A percentile compares a stretch with the other conserved stretches of the same genome.
Evolutionary conservation across 169 alveolate genomes (phyloP).

Genomic region (Cryptosporidium meleagridis): DNA sequence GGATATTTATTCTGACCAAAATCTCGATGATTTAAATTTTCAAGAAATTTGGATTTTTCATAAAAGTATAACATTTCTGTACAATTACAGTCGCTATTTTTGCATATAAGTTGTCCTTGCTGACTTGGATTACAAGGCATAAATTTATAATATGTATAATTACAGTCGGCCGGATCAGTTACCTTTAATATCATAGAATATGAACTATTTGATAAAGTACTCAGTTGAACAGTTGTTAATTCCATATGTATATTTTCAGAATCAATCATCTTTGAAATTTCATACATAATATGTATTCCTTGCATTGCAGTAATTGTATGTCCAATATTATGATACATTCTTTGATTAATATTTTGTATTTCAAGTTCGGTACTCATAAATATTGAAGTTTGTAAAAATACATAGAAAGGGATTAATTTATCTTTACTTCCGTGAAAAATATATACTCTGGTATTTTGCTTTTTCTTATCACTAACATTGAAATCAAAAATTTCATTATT

Average conservation of each 20-base stretch:
- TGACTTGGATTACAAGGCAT: conserved; percentile 29
- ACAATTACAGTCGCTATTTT: background rate
- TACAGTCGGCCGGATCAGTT: background rate
- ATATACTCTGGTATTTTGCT: background rate
- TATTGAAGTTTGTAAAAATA: conserved; percentile 12
- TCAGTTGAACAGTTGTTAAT: background rate
- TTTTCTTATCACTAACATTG: conserved; percentile 1
- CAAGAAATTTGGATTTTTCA: conserved; percentile 6
- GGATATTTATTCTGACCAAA: background rate
- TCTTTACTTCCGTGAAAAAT: conserved; percentile 44
- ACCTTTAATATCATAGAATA: conserved; percentile 25
- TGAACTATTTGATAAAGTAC: conserved; percentile 7
- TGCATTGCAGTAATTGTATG: conserved; percentile 29
- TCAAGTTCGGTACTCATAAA: conserved; percentile 18
- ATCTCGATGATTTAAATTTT: background rate
- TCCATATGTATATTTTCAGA: conserved; percentile 28
- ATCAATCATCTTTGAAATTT: conserved; percentile 1
- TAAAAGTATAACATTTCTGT: background rate
- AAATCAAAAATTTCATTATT: conserved; percentile 41
- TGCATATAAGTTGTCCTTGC: background rate
- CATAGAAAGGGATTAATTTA: background rate
- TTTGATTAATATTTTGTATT: conserved; percentile 23
- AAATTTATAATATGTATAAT: background rate
- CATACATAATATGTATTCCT: conserved; percentile 27
- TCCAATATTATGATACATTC: conserved; percentile 9